These are phyloP conservation scores for Drosera capensis DNA, from an alignment of 148 eudicot genomes.

Conservation along the genomic window DNA sequence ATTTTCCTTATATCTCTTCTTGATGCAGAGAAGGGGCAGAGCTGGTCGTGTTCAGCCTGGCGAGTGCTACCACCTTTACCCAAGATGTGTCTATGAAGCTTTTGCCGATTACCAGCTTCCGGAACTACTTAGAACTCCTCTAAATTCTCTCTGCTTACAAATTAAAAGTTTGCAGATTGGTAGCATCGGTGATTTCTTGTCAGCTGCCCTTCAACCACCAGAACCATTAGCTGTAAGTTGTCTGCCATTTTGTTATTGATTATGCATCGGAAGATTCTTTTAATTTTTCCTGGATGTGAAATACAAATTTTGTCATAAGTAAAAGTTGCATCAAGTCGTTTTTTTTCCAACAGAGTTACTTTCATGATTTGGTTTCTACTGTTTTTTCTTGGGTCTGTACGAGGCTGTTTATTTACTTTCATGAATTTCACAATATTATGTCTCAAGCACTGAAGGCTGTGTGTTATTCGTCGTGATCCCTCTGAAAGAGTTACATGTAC, in stretches of 20 bases:
- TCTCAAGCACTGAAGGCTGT: too few relatives aligned
- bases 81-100: slow-evolving; percentile 86
- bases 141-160: slow-evolving; percentile 94
- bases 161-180: slow-evolving; percentile 91
- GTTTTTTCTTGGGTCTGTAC: too few relatives aligned
- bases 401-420: too few relatives aligned
- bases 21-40: slow-evolving; percentile 87
- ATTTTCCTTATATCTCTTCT: background rate
- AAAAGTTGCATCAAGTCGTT: background rate
- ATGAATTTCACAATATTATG: too few relatives aligned
- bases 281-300: too few relatives aligned
- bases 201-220: slow-evolving; percentile 88
- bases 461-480: too few relatives aligned
- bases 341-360: too few relatives aligned
- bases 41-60: slow-evolving; percentile 99
- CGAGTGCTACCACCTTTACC: slow-evolving; percentile 91
- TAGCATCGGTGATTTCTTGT: slow-evolving; percentile 82
- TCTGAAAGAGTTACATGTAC: too few relatives aligned
- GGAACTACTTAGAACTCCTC: slow-evolving; percentile 86
- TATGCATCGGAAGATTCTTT: too few relatives aligned
- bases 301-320: too few relatives aligned
- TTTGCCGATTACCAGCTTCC: slow-evolving; percentile 92
- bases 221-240: slow-evolving; percentile 65
- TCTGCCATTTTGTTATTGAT: background rate
- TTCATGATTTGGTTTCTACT: too few relatives aligned